Conservation (phyloP, 1,284 basidiomycete genomes). For the Cryptococcus deneoformans region DNA sequence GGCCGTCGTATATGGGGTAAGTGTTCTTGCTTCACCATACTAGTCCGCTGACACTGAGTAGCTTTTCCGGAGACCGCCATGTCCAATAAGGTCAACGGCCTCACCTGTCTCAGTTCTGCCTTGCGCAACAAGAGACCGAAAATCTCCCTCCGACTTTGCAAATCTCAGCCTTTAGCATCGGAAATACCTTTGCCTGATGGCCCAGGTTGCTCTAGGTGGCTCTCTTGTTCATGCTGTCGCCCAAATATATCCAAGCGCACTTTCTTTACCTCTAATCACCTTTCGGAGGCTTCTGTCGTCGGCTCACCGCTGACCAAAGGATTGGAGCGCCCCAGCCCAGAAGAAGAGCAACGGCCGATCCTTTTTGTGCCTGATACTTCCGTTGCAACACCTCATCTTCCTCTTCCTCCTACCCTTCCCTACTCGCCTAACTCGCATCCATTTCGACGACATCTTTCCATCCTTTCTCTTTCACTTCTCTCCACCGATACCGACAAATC, state of each 20-base stretch:
- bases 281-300: not conserved
- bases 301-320: not conserved
- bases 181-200: slow-evolving; percentile 11
- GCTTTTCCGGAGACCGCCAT: not conserved
- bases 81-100: slow-evolving; percentile 5
- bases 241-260: slow-evolving; percentile 10
- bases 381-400: slow-evolving; percentile 26
- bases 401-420: slow-evolving; percentile 39
- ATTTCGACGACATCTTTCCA: slow-evolving; percentile 39
- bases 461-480: slow-evolving; percentile 29
- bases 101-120: not conserved
- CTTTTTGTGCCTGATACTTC: not conserved
- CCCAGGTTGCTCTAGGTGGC: slow-evolving; percentile 43
- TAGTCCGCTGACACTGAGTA: not conserved
- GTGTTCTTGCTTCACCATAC: too few relatives aligned
- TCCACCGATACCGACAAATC: slow-evolving; percentile 23
- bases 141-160: not conserved
- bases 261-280: slow-evolving; percentile 9
- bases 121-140: not conserved
- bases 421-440: slow-evolving; percentile 43
- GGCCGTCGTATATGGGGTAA: too few relatives aligned
- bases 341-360: not conserved
- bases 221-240: slow-evolving; percentile 34
- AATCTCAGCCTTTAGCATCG: not conserved
- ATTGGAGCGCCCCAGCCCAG: not conserved